Percentiles rank a stretch among this genome's conserved stretches.
Evolutionary conservation across 495 filamentous ascomycete genomes (phyloP).

Genomic region (Bathelium albidoporum): DNA sequence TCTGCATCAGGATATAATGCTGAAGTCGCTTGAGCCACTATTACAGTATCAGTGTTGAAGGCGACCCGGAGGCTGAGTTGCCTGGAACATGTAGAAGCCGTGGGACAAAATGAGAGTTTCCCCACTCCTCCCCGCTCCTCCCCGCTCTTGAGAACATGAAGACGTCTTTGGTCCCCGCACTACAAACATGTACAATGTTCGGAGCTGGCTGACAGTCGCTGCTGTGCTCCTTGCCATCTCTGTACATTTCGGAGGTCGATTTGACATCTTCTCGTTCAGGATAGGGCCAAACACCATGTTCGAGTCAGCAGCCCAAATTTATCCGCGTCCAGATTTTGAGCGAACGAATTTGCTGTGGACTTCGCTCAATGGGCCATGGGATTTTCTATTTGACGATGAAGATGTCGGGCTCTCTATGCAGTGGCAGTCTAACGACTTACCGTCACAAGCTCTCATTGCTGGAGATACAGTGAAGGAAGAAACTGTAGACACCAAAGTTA

Average conservation of each 20-base stretch:
- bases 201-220: background rate
- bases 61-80: too few relatives aligned
- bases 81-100: too few relatives aligned
- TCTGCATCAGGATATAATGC: too few relatives aligned
- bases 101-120: too few relatives aligned
- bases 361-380: constrained; percentile 46
- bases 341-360: constrained; percentile 41
- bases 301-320: constrained; percentile 2
- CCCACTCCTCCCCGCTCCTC: background rate
- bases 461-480: background rate
- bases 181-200: background rate
- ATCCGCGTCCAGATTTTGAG: constrained; percentile 44
- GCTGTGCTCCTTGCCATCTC: background rate
- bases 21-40: too few relatives aligned
- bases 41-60: too few relatives aligned
- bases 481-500: constrained; percentile 1
- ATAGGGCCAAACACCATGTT: background rate
- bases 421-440: constrained; percentile 22
- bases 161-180: background rate
- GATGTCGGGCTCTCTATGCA: constrained; percentile 36
- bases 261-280: background rate
- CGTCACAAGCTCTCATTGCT: background rate
- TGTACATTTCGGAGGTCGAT: background rate
- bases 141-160: background rate
- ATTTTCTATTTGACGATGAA: constrained; percentile 47